A percentile compares a stretch with the other conserved stretches of the same genome.
Evolutionary conservation across 2,329 filamentous ascomycete species (phyloP).

Genomic region (Aspergillus brunneoviolaceus): DNA sequence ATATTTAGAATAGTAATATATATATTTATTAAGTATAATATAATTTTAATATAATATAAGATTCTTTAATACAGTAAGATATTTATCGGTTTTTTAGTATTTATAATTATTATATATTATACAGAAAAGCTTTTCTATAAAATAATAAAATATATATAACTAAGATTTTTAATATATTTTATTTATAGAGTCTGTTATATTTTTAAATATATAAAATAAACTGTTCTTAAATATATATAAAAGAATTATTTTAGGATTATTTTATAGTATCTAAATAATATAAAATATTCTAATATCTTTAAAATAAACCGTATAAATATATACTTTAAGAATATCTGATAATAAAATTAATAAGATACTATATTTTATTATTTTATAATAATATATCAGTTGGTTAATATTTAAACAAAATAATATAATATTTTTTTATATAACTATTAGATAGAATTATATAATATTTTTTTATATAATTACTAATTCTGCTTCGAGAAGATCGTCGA

Average conservation of each 20-base stretch:
- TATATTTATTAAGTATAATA: neutral
- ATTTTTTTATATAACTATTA: neutral
- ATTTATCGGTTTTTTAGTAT: neutral
- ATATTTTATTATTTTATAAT: neutral
- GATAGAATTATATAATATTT: neutral
- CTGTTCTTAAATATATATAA: neutral
- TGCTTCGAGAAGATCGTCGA: neutral
- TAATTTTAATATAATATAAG: neutral
- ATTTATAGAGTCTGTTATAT: neutral
- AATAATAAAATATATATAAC: no score
- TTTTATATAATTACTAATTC: neutral
- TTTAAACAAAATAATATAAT: no score
- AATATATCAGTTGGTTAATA: neutral
- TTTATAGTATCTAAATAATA: no score
- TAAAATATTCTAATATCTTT: no score
- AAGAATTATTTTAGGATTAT: no score
- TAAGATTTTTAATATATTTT: neutral
- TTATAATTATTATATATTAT: neutral
- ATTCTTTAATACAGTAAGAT: neutral
- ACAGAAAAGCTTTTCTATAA: no score
- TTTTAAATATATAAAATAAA: neutral
- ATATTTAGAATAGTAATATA: neutral
- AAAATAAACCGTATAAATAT: no score
- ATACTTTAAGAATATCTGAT: neutral
- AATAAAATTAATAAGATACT: neutral